Evolutionary conservation across 108 stramenopile genomes (phyloP).

Genomic region (Stephanodiscus triporus): DNA sequence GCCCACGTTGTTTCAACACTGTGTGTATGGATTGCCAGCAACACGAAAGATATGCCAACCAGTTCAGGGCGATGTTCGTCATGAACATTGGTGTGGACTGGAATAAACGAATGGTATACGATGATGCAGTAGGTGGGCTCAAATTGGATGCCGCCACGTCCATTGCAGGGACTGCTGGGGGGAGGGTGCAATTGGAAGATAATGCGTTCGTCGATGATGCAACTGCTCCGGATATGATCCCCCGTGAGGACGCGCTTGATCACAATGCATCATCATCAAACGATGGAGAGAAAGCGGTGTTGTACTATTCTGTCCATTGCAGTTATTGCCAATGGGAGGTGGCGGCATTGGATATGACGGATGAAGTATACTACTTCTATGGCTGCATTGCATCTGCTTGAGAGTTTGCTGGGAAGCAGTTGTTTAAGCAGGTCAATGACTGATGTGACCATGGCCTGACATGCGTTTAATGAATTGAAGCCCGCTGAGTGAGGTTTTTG

Average conservation of each 20-base stretch:
- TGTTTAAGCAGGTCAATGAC: no score
- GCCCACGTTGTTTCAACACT: slow-evolving; percentile 86
- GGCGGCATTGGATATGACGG: slow-evolving; percentile 79
- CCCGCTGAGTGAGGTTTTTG: no score
- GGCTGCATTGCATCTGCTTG: slow-evolving; percentile 76
- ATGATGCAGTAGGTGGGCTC: slow-evolving; percentile 51
- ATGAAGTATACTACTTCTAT: slow-evolving; percentile 91
- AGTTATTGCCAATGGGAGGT: slow-evolving; percentile 76
- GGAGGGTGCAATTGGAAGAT: slow-evolving; percentile 11
- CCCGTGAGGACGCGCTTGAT: slow-evolving; percentile 18
- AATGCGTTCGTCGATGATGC: slow-evolving; percentile 45
- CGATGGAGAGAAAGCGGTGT: slow-evolving; percentile 4
- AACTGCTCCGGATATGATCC: slow-evolving; percentile 26
- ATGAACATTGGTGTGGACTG: slow-evolving; percentile 86
- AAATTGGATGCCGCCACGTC: slow-evolving; percentile 18
- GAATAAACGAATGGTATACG: slow-evolving; percentile 63
- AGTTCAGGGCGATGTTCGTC: slow-evolving; percentile 92
- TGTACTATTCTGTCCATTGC: slow-evolving; percentile 80
- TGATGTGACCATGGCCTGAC: no score
- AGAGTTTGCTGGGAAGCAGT: not conserved
- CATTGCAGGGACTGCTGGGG: slow-evolving; percentile 6
- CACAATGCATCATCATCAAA: not conserved
- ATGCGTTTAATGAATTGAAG: no score
- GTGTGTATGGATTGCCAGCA: slow-evolving; percentile 92
- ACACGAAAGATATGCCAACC: slow-evolving; percentile 78